Evolutionary conservation across 2,329 filamentous ascomycete genomes (phyloP).

Genomic region (Conoideocrella luteorostrata): DNA sequence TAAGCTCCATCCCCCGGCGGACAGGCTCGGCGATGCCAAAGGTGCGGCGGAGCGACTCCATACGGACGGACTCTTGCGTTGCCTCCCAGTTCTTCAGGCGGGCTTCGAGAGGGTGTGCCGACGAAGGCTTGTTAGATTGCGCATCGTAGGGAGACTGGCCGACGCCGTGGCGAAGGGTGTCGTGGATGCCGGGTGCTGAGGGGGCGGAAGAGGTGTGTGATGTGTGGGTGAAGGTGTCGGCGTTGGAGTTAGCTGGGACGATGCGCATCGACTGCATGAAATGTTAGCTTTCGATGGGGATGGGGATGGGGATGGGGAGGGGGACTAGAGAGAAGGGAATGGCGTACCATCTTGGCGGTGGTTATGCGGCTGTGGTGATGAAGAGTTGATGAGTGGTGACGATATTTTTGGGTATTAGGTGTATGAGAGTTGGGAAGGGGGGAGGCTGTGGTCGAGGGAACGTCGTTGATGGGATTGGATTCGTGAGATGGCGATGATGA

Average conservation of each 20-base stretch:
- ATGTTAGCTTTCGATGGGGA: conserved; percentile 13
- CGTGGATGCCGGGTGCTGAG: conserved; percentile 87
- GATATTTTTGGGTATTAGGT: no score
- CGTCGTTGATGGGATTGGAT: conserved; percentile 4
- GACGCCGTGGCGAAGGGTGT: conserved; percentile 82
- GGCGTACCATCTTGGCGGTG: conserved; percentile 42
- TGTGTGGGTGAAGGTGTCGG: conserved; percentile 59
- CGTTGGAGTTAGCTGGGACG: conserved; percentile 63
- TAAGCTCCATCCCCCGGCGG: conserved; percentile 88
- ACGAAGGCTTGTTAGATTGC: conserved; percentile 41
- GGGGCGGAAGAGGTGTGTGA: conserved; percentile 64
- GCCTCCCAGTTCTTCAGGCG: conserved; percentile 85
- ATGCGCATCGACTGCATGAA: conserved; percentile 74
- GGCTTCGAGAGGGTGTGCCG: conserved; percentile 80
- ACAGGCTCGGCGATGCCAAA: conserved; percentile 93
- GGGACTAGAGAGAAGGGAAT: neutral
- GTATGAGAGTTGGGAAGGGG: neutral
- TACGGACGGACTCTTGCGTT: conserved; percentile 81
- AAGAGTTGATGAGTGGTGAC: conserved; percentile 3
- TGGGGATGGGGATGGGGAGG: neutral
- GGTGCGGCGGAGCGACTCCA: conserved; percentile 77
- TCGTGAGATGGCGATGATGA: conserved; percentile 7
- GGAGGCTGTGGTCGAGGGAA: conserved; percentile 5
- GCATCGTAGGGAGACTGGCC: conserved; percentile 52
- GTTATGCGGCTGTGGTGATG: neutral